Evolutionary conservation across 805 yeast genomes (phyloP).

Genomic region (Metschnikowia noctiluminum): DNA sequence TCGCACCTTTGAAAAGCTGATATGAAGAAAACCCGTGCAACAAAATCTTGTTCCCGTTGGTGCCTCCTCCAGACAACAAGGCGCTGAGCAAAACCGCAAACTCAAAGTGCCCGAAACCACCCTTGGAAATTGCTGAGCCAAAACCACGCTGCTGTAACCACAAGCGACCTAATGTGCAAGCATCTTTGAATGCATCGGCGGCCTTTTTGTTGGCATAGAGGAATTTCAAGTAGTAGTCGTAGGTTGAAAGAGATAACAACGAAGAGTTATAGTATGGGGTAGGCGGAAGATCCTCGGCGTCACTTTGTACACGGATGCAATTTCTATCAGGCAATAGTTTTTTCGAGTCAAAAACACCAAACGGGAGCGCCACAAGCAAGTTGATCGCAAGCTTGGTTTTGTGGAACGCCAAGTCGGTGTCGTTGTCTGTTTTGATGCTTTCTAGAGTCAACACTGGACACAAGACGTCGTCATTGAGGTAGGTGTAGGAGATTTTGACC

Average conservation of each 20-base stretch:
- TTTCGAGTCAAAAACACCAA: slow-evolving; percentile 65
- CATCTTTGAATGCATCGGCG: slow-evolving; percentile 81
- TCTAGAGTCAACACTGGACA: slow-evolving; percentile 70
- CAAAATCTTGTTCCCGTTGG: slow-evolving; percentile 68
- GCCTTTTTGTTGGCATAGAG: slow-evolving; percentile 72
- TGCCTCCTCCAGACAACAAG: slow-evolving; percentile 78
- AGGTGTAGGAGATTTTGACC: slow-evolving; percentile 58
- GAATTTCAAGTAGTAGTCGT: slow-evolving; percentile 68
- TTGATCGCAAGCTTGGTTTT: slow-evolving; percentile 71
- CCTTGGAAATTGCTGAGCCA: slow-evolving; percentile 54
- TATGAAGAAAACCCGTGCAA: slow-evolving; percentile 88
- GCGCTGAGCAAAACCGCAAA: slow-evolving; percentile 80
- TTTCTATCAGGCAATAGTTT: slow-evolving; percentile 79
- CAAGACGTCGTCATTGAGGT: slow-evolving; percentile 70
- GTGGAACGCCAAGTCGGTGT: slow-evolving; percentile 51
- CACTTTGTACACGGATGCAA: slow-evolving; percentile 68
- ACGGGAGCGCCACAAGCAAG: slow-evolving; percentile 69
- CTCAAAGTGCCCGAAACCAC: slow-evolving; percentile 93
- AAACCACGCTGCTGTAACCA: slow-evolving; percentile 92
- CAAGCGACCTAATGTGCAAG: slow-evolving; percentile 78
- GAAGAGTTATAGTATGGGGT: slow-evolving; percentile 89
- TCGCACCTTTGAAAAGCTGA: slow-evolving; percentile 86
- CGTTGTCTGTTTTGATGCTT: slow-evolving; percentile 48
- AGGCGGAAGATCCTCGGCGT: slow-evolving; percentile 49
- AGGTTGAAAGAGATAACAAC: slow-evolving; percentile 63